Evolutionary conservation across 2,329 filamentous ascomycete genomes (phyloP), one percentile per base, ranked within the genome.

Genomic region (Colletotrichum sidae): DNA sequence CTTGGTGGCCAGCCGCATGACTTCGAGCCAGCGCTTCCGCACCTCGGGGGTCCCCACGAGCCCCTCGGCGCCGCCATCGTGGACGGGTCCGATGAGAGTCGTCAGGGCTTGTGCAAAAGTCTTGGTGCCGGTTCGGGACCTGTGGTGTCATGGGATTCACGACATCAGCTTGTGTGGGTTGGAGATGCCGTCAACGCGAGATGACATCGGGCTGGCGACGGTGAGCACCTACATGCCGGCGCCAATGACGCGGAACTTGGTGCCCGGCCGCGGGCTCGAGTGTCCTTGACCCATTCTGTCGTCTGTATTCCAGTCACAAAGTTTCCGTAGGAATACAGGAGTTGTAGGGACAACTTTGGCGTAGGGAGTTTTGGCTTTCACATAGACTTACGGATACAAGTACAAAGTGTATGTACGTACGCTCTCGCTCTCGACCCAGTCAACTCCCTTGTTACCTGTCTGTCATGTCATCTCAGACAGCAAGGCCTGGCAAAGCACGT

Each of bases 231-330:
- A 55, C 38, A 73, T 65, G 33, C 72, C 73, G 15, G 72, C 71
- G 49, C 73, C 70, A 54, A 75, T 72, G 51, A 74, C 70, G 33
- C 58, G 69, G 38, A 73, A 52, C 34, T 58, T 59, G 42, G 65
- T 63, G 15, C 70, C 72, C 39, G 68, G 62, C 25, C 60, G 41
- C 5, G 72, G 72, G 10, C 44, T 47, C 8, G 72, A 73, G 53
- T 66, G 62, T 37, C 70, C 49, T 42, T 73, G 69, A 45, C 72
- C 71, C 69, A 71, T 73, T 2, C 45, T 53, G 46, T 35, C 15
- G 17, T 42, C 25, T 25, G 25, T 25, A 25, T 25, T 25, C 25
- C 25, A 25, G 25, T 25, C 25, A 25, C 25, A 25, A 5, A 25
- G 25, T 25, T 25, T 25, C 25, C 25, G 25, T 25, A 2, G 4